Percentiles rank a stretch among this genome's conserved stretches.
Evolutionary conservation across 129 eudicot genomes (phyloP).

Genomic region (Chrysanthemum lavandulifolium): DNA sequence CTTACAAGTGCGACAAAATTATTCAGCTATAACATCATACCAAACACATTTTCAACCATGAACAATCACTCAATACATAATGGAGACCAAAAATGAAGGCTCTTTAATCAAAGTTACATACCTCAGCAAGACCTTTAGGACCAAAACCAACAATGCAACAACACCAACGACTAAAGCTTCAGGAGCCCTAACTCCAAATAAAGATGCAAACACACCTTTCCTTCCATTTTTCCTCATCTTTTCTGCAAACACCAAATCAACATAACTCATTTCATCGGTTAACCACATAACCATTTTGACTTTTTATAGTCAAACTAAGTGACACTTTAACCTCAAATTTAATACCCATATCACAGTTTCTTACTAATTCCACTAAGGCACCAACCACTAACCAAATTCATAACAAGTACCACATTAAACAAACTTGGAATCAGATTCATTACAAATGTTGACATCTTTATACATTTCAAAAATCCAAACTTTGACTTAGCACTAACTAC

Average conservation of each 20-base stretch:
- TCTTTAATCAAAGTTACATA: constrained; percentile 15
- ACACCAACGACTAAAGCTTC: constrained; percentile 95
- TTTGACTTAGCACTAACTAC: not conserved
- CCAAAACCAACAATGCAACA: constrained; percentile 98
- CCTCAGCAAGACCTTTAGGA: constrained; percentile 99
- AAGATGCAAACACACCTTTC: constrained; percentile 70
- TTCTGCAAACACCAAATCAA: constrained; percentile 37
- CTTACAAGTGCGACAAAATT: no score
- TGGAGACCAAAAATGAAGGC: not conserved
- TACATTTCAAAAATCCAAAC: not conserved
- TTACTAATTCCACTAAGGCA: not conserved
- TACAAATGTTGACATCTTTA: no score
- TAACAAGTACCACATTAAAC: not conserved
- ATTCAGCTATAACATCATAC: not conserved
- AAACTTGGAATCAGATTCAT: not conserved
- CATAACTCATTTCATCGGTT: no score
- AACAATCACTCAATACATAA: not conserved
- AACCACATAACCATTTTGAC: constrained; percentile 10
- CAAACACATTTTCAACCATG: not conserved
- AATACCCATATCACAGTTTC: not conserved
- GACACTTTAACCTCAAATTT: not conserved
- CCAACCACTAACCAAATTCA: not conserved
- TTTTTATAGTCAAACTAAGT: not conserved
- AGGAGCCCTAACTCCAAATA: constrained; percentile 99
- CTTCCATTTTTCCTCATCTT: constrained; percentile 46